phyloP scores from a whole-genome alignment of 257 asterid species.

The Solanum corneliomulleri region DNA sequence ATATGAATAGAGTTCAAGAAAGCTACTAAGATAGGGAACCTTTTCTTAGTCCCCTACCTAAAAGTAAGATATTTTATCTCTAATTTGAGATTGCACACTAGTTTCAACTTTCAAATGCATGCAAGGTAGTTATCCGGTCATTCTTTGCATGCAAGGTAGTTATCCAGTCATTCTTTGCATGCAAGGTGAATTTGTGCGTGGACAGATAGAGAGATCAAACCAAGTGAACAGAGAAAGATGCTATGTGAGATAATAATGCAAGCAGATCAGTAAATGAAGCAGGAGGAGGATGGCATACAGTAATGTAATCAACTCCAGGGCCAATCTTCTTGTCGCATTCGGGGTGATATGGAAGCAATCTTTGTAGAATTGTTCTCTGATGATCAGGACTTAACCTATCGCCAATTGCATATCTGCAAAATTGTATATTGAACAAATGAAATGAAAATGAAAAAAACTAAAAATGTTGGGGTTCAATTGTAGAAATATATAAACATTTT shows the following conservation, averaged over 20 bases:
- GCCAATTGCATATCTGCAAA: constrained; percentile 67
- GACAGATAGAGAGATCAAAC: background rate
- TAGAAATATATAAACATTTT: background rate
- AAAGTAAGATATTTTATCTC: background rate
- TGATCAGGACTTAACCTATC: constrained; percentile 75
- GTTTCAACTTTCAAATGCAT: background rate
- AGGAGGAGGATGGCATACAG: constrained; percentile 16
- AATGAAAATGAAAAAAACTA: background rate
- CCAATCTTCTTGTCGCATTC: constrained; percentile 66
- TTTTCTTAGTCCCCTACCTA: background rate
- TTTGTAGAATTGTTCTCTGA: constrained; percentile 60
- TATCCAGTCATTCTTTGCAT: background rate
- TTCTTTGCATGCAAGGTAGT: background rate
- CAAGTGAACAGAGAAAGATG: background rate
- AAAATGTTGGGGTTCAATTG: background rate
- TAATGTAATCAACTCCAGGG: constrained; percentile 61
- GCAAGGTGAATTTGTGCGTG: background rate
- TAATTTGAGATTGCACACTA: background rate
- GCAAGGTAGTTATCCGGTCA: background rate
- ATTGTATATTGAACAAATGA: background rate
- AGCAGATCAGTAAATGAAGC: background rate
- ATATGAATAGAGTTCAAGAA: background rate
- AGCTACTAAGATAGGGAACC: background rate
- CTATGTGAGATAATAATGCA: background rate
- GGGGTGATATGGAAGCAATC: constrained; percentile 82